Evolutionary conservation across 2,329 filamentous ascomycete genomes (phyloP), one percentile per base, ranked within the genome.

Genomic region (Xylariaceae sp.): DNA sequence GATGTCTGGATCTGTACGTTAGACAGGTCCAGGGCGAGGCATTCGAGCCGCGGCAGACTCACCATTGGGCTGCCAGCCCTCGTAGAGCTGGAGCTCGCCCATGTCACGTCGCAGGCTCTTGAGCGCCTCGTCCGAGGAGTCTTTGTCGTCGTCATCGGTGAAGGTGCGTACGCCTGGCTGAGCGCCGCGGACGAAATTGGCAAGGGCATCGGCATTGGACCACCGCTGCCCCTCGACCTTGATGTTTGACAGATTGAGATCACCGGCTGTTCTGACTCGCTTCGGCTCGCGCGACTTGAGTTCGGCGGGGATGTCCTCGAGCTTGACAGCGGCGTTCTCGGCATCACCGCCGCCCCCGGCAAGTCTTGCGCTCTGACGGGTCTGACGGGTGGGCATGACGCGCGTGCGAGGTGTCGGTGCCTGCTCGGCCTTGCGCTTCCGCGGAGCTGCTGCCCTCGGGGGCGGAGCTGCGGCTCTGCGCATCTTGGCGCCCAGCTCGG

Each of bases 81-180:
- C 81, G 65, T 93, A 96, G 0, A 98, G 55, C 42, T 81, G 68
- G 14, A 98, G 58, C 0, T 74, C 69, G 39, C 76, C 81, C 82
- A 96, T 89, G 29, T 78, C 79, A 54, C 85, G 68, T 19, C 90
- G 68, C 35, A 95, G 45, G 0, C 73, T 72, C 52, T 81, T 83
- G 6, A 96, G 53, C 15, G 80, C 79, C 48, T 83, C 79, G 50
- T 94, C 80, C 0, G 75, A 80, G 0, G 86, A 94, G 42, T 86
- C 77, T 40, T 81, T 79, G 4, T 92, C 72, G 56, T 94, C 84
- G 1, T 89, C 79, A n/a, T 83, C 78, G 0, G 77, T 81, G 52
- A 96, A 96, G 0, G 90, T 96, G 14, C 87, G 70, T 34, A 87
- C 72, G 30, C 90, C 86, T 0, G 88, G 87, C 44, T 83, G 78